Evolutionary conservation across 2,329 filamentous ascomycete genomes (phyloP), one percentile per base, ranked within the genome.

Genomic region (Furcasterigmium furcatum): DNA sequence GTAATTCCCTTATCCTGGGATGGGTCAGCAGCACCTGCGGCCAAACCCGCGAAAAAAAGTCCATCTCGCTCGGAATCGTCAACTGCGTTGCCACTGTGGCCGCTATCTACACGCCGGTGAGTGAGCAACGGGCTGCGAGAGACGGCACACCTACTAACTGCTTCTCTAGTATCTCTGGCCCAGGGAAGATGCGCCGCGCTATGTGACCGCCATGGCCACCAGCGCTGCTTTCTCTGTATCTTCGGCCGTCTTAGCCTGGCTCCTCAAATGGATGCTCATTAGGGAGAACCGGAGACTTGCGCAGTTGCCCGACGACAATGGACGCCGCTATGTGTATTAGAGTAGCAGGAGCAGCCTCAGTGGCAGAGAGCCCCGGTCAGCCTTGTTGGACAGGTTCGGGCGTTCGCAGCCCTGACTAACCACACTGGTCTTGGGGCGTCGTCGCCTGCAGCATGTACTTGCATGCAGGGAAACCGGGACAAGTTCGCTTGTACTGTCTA

Each of bases 41-140:
- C 0, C 68, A 71, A 24, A 72, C 66, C 0, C 62, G 62, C 2
- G 68, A 73, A 54, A 71, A 71, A 54, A 72, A 71, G 45, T 67
- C 70, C 0, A 60, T 65, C 16, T 60, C 63, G 14, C 54, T 72
- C 1, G 61, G 61, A 8, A 63, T 68, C 20, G 47, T 45, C 3
- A 53, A 54, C 46, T 39, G 44, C 16, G 67, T 64, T 4, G 52
- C 50, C 14, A 49, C 50, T 10, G 32, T 54, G 5, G 42, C 43
- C 13, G 41, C 45, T 8, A 48, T 54, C 29, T 54, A 45, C 22
- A 54, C 46, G 14, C 46, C 50, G 19, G 45, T 47, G 29, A 40
- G 27, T n/a, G n/a, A n/a, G n/a, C 13, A 9, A 20, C 5, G 14
- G 5, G 7, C 22, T 6, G 27, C 7, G 10, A 29, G n/a, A 13